Percentiles rank a stretch among this genome's conserved stretches.
phyloP scores from a whole-genome alignment of 1,139 yeast genomes.

The Blastobotrys apis region DNA sequence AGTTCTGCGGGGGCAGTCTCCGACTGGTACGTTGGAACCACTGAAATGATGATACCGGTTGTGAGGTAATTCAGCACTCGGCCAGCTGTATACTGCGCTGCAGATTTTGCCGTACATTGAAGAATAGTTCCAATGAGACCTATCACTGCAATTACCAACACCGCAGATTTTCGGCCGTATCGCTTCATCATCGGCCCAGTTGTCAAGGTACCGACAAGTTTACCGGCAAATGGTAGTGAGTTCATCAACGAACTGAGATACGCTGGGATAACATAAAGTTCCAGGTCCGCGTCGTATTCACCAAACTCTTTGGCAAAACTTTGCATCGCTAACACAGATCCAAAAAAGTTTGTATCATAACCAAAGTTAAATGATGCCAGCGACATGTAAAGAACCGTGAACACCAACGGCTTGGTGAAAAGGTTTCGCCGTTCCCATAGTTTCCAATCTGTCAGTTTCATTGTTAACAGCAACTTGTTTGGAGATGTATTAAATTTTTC shows the following conservation, averaged over 20 bases:
- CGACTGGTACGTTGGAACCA: constrained; percentile 13
- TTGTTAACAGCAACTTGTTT: no score
- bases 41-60: constrained; percentile 13
- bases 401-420: constrained; percentile 9
- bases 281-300: constrained; percentile 6
- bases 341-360: constrained; percentile 13
- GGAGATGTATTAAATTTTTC: no score
- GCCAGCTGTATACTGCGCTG: constrained; percentile 13
- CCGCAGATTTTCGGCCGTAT: constrained; percentile 11
- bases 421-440: constrained; percentile 9
- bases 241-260: constrained; percentile 15
- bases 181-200: constrained; percentile 9
- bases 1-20: constrained; percentile 10
- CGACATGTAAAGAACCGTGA: constrained; percentile 11
- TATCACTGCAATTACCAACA: constrained; percentile 9
- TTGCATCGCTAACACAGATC: constrained; percentile 15
- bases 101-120: constrained; percentile 7
- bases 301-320: constrained; percentile 16
- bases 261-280: constrained; percentile 7
- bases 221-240: constrained; percentile 14
- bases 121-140: constrained; percentile 9
- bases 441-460: no score
- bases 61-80: constrained; percentile 12
- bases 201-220: constrained; percentile 11
- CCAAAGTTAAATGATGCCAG: constrained; percentile 15